Evolutionary conservation across 306 rosid species (phyloP).

Genomic region (Cicer yamashitae): DNA sequence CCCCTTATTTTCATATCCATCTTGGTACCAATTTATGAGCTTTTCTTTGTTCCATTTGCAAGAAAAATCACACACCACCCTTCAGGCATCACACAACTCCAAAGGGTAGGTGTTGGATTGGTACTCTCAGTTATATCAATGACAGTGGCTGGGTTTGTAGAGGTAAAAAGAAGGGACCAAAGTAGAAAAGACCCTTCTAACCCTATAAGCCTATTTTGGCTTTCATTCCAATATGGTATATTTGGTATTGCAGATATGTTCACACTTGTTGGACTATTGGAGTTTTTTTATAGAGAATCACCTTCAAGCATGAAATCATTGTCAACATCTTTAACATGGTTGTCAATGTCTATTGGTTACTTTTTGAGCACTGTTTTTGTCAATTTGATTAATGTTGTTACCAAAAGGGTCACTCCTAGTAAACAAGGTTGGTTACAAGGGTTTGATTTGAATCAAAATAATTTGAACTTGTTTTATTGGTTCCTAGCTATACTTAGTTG

Average conservation of each 20-base stretch:
- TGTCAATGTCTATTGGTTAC: conserved; percentile 73
- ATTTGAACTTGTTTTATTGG: conserved; percentile 75
- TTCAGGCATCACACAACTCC: conserved; percentile 82
- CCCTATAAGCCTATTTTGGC: conserved; percentile 74
- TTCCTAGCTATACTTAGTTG: conserved; percentile 76
- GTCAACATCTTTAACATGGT: conserved; percentile 74
- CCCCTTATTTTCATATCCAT: conserved; percentile 70
- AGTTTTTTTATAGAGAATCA: conserved; percentile 80
- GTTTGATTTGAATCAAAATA: conserved; percentile 56
- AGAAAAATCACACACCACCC: conserved; percentile 77
- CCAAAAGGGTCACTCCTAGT: conserved; percentile 59
- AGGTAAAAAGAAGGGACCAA: conserved; percentile 66
- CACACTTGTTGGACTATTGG: conserved; percentile 79
- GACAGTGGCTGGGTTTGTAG: conserved; percentile 72
- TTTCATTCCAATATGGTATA: conserved; percentile 74
- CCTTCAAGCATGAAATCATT: conserved; percentile 80
- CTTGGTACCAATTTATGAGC: conserved; percentile 72
- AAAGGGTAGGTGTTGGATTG: conserved; percentile 80
- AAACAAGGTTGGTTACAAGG: conserved; percentile 75
- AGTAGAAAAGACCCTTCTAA: conserved; percentile 49
- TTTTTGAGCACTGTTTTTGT: conserved; percentile 71
- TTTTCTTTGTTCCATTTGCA: conserved; percentile 74
- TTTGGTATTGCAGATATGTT: conserved; percentile 94
- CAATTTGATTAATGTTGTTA: conserved; percentile 61
- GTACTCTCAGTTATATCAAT: conserved; percentile 74